Conservation (phyloP, 1,284 basidiomycete genomes). For the Malassezia nana region DNA sequence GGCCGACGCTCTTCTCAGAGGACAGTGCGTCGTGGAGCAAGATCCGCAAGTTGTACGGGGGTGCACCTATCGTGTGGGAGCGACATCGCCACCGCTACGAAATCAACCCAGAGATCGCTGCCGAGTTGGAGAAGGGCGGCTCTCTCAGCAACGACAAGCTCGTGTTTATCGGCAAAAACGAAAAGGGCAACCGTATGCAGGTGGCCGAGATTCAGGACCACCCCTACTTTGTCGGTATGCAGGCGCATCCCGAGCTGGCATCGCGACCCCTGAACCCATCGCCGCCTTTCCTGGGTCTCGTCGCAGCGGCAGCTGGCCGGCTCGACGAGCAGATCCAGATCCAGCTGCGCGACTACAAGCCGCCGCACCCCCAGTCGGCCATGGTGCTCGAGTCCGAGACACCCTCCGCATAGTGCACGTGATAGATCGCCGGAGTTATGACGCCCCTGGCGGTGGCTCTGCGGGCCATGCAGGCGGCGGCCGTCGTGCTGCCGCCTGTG, state of each 20-base stretch:
- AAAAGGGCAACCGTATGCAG: slow-evolving; percentile 95
- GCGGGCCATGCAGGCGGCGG: slow-evolving; percentile 8
- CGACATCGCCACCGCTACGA: slow-evolving; percentile 95
- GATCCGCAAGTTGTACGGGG: slow-evolving; percentile 74
- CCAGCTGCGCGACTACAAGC: slow-evolving; percentile 55
- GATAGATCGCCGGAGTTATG: slow-evolving; percentile 4
- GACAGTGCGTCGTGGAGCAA: slow-evolving; percentile 52
- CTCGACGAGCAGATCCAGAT: slow-evolving; percentile 65
- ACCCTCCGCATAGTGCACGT: slow-evolving; percentile 5
- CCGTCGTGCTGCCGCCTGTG: slow-evolving; percentile 4
- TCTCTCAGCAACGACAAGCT: slow-evolving; percentile 10
- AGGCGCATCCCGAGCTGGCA: slow-evolving; percentile 98
- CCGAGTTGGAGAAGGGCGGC: slow-evolving; percentile 55
- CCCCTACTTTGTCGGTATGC: slow-evolving; percentile 86
- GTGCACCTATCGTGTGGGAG: slow-evolving; percentile 78
- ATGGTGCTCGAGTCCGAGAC: slow-evolving; percentile 33
- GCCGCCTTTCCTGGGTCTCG: slow-evolving; percentile 89
- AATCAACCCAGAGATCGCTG: slow-evolving; percentile 81
- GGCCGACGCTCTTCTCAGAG: slow-evolving; percentile 78
- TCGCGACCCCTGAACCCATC: slow-evolving; percentile 96
- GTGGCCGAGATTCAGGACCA: slow-evolving; percentile 79
- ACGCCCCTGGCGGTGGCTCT: slow-evolving; percentile 1
- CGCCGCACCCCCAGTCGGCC: slow-evolving; percentile 52
- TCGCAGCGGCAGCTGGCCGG: slow-evolving; percentile 68
- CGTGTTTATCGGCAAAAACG: slow-evolving; percentile 78